Conservation (phyloP, 2,329 filamentous ascomycete species). For the Colletotrichum spaethianum region DNA sequence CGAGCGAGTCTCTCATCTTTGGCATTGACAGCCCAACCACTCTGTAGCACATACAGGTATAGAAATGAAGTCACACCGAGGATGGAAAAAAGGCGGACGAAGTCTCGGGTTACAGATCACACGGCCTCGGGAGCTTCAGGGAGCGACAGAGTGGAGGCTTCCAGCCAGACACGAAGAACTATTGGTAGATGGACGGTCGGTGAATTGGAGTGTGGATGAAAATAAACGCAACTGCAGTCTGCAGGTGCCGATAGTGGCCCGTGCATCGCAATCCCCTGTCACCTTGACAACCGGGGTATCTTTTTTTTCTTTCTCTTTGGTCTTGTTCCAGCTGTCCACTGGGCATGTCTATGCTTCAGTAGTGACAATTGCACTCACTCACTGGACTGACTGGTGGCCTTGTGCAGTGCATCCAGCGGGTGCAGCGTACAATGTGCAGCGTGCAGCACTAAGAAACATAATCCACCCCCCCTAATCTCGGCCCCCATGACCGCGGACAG, state of each 20-base stretch:
- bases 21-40: not conserved
- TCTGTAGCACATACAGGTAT: too few relatives aligned
- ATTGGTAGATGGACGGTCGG: not conserved
- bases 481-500: conserved; percentile 8
- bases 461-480: not conserved
- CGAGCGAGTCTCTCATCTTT: not conserved
- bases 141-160: conserved; percentile 14
- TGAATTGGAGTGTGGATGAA: conserved; percentile 1
- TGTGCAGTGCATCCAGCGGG: not conserved
- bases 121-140: conserved; percentile 40
- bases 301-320: not conserved
- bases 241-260: conserved; percentile 22
- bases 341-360: not conserved
- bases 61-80: not conserved
- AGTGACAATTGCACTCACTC: not conserved
- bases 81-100: conserved; percentile 3
- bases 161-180: not conserved
- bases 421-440: not conserved
- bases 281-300: conserved; percentile 31
- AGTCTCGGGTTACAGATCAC: not conserved
- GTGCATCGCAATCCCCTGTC: conserved; percentile 25
- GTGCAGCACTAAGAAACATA: not conserved
- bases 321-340: not conserved
- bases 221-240: conserved; percentile 1
- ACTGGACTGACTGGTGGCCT: not conserved